Evolutionary conservation across 345 rosid species (phyloP).

Genomic region (Lumnitzera littorea): DNA sequence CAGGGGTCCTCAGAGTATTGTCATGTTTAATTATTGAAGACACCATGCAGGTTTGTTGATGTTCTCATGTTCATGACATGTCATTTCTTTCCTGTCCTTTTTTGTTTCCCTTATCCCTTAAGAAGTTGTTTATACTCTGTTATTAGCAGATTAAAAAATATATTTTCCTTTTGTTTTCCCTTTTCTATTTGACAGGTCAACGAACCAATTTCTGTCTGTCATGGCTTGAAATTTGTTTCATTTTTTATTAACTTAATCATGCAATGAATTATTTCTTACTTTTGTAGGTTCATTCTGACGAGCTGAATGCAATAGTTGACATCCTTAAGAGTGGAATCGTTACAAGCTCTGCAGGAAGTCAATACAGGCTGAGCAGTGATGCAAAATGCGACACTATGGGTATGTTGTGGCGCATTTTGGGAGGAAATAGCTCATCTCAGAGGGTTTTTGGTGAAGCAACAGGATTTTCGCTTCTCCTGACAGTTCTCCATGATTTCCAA

Average conservation of each 20-base stretch:
- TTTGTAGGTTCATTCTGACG: constrained; percentile 84
- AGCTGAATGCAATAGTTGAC: constrained; percentile 81
- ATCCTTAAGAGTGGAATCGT: constrained; percentile 98
- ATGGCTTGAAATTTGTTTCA: too few species aligned
- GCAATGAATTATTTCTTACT: constrained; percentile 5
- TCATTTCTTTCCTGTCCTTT: constrained; percentile 1
- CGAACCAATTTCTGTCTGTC: too few species aligned
- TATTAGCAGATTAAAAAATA: too few species aligned
- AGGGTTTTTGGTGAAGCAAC: constrained; percentile 94
- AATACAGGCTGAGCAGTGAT: constrained; percentile 78
- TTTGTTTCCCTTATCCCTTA: neutral
- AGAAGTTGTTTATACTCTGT: too few species aligned
- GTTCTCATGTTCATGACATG: constrained; percentile 5
- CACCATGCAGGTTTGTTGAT: constrained; percentile 51
- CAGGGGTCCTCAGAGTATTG: constrained; percentile 80
- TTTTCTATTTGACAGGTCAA: too few species aligned
- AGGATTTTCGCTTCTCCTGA: constrained; percentile 93
- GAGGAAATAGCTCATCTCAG: constrained; percentile 76
- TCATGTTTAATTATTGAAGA: constrained; percentile 98
- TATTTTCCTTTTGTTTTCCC: too few species aligned
- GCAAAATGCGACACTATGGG: constrained; percentile 99
- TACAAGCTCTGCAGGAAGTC: constrained; percentile 78
- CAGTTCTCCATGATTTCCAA: constrained; percentile 85
- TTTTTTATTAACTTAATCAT: neutral
- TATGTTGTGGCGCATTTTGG: constrained; percentile 89